Base-by-base conservation (phyloP, 2,329 filamentous ascomycete species). In the Seiridium cupressi region DNA sequence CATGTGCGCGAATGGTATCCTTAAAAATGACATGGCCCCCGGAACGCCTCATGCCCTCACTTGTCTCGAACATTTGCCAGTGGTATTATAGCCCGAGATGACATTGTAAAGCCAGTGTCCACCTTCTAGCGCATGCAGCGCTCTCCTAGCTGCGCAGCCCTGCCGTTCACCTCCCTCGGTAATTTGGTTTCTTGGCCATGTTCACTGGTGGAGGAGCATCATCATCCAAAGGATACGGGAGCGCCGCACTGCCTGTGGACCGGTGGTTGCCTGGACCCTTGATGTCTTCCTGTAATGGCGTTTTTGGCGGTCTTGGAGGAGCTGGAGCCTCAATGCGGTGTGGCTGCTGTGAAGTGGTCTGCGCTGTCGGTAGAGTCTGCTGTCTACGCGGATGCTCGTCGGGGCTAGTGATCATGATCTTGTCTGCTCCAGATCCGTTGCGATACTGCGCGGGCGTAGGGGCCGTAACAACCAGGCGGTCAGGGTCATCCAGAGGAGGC, bases 151-250 rank as follows among this genome's bases (percentile, higher is more conserved):
- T 26, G 18, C 18, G 18, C 18, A 26, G 18, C 18, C 18, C 18
- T 26, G 18, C 18, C 18, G 18, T 26, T 51, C 18, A 51, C 34
- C 55, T 40, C 11, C 46, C 57, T 10, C 57, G 26, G 36, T 55
- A 55, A 10, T 55, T 40, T 1, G 94, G 94, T 74, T 97, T 97
- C 66, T 89, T 86, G 49, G 90, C 88, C 83, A 92, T 90, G 69
- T 96, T 96, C 6, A 96, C 92, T 5, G 85, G 81, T 3, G 94
- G 94, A 18, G 94, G 93, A 35, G 90, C 89, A 68, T 96, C 90
- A 49, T 88, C 85, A 51, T 87, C 88, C 53, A 91, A 76, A 0
- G 94, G 94, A 72, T 97, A 97, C 1, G 93, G 93, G 40, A 91
- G 82, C 7, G 78, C 73, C 1, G 73, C 63, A 5, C 55, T 49